Base-by-base conservation (phyloP, 768 basidiomycete species). In the Phylloporus arenicola region DNA sequence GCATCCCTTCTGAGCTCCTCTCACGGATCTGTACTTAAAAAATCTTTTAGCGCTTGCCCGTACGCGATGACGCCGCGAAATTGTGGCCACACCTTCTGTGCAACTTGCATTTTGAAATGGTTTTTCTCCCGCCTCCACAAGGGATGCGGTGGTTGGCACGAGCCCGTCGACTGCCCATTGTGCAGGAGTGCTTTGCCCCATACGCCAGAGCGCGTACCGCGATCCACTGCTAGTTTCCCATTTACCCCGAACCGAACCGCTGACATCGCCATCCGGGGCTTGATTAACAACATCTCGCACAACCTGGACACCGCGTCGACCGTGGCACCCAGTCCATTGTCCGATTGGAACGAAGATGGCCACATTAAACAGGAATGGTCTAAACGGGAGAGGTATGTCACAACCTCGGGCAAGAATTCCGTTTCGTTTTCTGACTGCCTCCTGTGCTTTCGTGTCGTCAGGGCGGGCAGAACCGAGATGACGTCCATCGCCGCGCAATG, bases 41-140 rank as follows among this genome's bases (percentile, higher is more conserved):
- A 8, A 37, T 34, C n/a, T 4, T 29, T 42, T 25, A 74, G 71
- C 54, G 79, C 82, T 2, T 74, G 74, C 54, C 84, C 85, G 8
- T 81, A 81, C 59, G 68, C 69, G 29, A 67, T 85, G 37, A 76
- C 72, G 50, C 77, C 81, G 16, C 71, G 70, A 13, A 67, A 70
- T 35, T 86, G 84, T 53, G 84, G 85, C 10, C 85, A 87, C 59
- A 77, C 82, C 4, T 86, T 82, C 59, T 86, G 83, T 60, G 78
- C 80, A 27, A 67, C 80, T 43, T 85, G 82, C 65, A 81, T 83
- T 53, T 64, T 86, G 27, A 79, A 79, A 59, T 83, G 82, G 80
- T 80, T 80, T 67, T 85, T 84, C 70, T 81, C 82, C 58, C 78
- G 79, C 43, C 67, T 85, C 25, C 83, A 86, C 65, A 70, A 69